Evolutionary conservation across 106 monocot species (phyloP), one percentile per base, ranked within the genome.

Genomic region (Dendrobium catenatum): DNA sequence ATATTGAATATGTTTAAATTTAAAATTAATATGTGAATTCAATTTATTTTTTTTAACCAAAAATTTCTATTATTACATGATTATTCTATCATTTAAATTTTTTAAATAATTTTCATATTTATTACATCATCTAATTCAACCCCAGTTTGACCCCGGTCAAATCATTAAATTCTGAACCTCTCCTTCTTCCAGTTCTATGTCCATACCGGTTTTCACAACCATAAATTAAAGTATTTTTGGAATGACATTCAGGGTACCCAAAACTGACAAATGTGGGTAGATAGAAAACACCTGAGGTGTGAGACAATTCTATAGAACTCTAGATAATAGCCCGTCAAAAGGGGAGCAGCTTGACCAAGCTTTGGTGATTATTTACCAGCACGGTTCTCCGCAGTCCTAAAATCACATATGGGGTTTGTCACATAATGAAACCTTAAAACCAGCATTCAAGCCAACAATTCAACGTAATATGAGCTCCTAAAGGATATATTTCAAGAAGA

Each of bases 401-500:
- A 20, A 20, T 56, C 67, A 68, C 13, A 11, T 68, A 46, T 46
- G 46, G 8, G 46, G 46, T 6, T 46, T 46, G 46, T 46, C 46
- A 46, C 46, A 68, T 10, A 27, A 19, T 68, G 10, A 6, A 68
- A 72, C 11, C 15, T 72, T n/a, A 66, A 40, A 72, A 16, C 4
- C 10, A 72, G 72, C 72, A 72, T 51, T 51, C 51, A 46, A 68
- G 72, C 72, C 72, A 17, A 33, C 37, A 72, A 72, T 29, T 40
- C 79, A 79, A 66, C 24, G 11, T n/a, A 44, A 22, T 22, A 54
- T 16, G 49, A 77, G 22, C 26, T 26, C 64, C 22, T 24, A 1
- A 24, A 66, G 49, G 9, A 77, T 16, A 72, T 51, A 72, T 0
- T 72, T 72, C 31, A 29, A 27, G 29, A 40, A 72, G 0, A 40